Evolutionary conservation across 208 protist genomes (phyloP).

Genomic region (Acanthamoeba castellanii): DNA sequence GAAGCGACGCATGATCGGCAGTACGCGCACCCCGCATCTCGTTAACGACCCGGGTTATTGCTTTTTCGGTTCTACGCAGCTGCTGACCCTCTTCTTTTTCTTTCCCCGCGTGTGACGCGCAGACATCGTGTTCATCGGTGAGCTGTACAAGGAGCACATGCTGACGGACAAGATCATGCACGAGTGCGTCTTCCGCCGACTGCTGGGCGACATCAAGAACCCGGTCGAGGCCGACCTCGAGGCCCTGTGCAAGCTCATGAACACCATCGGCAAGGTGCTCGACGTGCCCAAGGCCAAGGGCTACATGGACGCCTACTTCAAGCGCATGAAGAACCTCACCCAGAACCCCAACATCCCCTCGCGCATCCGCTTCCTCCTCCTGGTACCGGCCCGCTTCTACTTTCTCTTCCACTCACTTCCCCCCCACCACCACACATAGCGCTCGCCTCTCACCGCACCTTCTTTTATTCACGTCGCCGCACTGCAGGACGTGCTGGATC

Average conservation of each 20-base stretch:
- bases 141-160: slow-evolving; percentile 84
- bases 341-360: slow-evolving; percentile 4
- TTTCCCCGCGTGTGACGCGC: slow-evolving; percentile 29
- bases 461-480: too few relatives aligned
- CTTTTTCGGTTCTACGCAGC: not conserved
- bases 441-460: too few relatives aligned
- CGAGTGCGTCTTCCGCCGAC: slow-evolving; percentile 72
- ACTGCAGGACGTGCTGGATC: slow-evolving; percentile 77
- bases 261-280: slow-evolving; percentile 75
- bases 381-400: not conserved
- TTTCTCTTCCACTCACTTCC: too few relatives aligned
- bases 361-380: slow-evolving; percentile 78
- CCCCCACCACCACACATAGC: too few relatives aligned
- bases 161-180: slow-evolving; percentile 85
- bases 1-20: slow-evolving; percentile 57
- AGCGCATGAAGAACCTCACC: slow-evolving; percentile 7
- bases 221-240: slow-evolving; percentile 78
- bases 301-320: slow-evolving; percentile 66
- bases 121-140: slow-evolving; percentile 85
- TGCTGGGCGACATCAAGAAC: slow-evolving; percentile 58
- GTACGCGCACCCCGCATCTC: not conserved
- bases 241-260: slow-evolving; percentile 81
- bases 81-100: not conserved
- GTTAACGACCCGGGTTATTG: not conserved
- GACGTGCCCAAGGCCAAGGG: slow-evolving; percentile 58